These are phyloP conservation scores for Microdochium trichocladiopsis DNA, from an alignment of 2,329 filamentous ascomycete genomes.

Conservation along the genomic window DNA sequence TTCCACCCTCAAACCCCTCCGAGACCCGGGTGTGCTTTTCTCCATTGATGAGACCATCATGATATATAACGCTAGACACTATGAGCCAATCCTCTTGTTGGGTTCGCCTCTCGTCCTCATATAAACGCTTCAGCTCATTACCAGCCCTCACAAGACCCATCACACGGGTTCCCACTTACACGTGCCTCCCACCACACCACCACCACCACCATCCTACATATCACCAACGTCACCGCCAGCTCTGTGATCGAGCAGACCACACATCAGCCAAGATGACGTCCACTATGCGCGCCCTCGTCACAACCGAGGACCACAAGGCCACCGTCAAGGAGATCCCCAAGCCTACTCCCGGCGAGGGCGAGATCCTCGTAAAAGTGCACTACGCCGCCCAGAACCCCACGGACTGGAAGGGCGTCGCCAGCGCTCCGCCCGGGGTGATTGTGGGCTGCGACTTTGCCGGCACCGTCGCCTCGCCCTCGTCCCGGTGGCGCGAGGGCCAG, in stretches of 20 bases:
- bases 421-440: slow-evolving; percentile 13
- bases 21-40: too few relatives aligned
- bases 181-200: not conserved
- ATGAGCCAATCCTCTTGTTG: too few relatives aligned
- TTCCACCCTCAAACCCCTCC: not conserved
- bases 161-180: too few relatives aligned
- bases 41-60: too few relatives aligned
- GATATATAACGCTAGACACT: not conserved
- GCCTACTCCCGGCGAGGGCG: slow-evolving; percentile 18
- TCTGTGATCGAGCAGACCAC: not conserved
- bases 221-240: too few relatives aligned
- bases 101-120: too few relatives aligned
- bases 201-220: not conserved
- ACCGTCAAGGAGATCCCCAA: slow-evolving; percentile 18
- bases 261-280: slow-evolving; percentile 2
- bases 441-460: slow-evolving; percentile 27
- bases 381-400: slow-evolving; percentile 26
- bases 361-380: slow-evolving; percentile 23
- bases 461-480: slow-evolving; percentile 14
- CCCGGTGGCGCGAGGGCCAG: slow-evolving; percentile 19
- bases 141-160: not conserved
- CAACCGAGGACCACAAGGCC: slow-evolving; percentile 16
- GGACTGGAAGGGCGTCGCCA: slow-evolving; percentile 20
- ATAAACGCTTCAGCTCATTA: not conserved
- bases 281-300: slow-evolving; percentile 31